These are phyloP conservation scores for Alternaria incomplexa DNA, from an alignment of 2,329 filamentous ascomycete genomes.

Conservation along the genomic window DNA sequence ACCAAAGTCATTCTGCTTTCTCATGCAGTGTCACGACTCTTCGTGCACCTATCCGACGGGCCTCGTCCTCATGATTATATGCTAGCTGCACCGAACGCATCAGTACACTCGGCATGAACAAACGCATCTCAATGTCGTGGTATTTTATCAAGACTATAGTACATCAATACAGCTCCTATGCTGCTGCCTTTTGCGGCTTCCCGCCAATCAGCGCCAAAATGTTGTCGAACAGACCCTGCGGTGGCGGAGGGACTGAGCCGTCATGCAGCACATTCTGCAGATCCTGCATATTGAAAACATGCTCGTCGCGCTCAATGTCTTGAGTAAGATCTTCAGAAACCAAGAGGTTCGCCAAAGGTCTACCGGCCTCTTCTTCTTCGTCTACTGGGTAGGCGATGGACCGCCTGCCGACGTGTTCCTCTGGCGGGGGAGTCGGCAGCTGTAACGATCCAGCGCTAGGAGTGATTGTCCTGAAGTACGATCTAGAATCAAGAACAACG, in stretches of 20 bases:
- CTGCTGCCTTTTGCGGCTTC: constrained; percentile 15
- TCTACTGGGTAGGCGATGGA: constrained; percentile 12
- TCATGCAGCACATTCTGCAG: constrained; percentile 26
- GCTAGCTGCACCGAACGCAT: background rate
- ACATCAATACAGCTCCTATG: constrained; percentile 6
- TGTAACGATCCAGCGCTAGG: constrained; percentile 35
- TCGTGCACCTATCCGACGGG: background rate
- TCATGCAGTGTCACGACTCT: background rate
- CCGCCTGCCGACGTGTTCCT: constrained; percentile 41
- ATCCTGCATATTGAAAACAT: constrained; percentile 21
- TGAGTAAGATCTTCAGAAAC: constrained; percentile 15
- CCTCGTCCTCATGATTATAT: no score
- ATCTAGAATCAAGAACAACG: constrained; percentile 75
- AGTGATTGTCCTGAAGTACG: constrained; percentile 66
- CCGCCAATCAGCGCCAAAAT: constrained; percentile 23
- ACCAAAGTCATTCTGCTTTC: background rate
- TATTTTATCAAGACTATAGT: background rate
- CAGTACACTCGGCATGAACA: background rate
- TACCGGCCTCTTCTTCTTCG: constrained; percentile 11
- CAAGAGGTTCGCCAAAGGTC: background rate
- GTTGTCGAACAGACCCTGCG: constrained; percentile 21
- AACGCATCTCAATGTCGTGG: background rate
- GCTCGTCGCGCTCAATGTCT: constrained; percentile 17
- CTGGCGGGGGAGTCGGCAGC: constrained; percentile 40
- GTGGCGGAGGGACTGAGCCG: constrained; percentile 20